Base-by-base conservation (phyloP, 345 rosid genomes). In the Populus ilicifolia region DNA sequence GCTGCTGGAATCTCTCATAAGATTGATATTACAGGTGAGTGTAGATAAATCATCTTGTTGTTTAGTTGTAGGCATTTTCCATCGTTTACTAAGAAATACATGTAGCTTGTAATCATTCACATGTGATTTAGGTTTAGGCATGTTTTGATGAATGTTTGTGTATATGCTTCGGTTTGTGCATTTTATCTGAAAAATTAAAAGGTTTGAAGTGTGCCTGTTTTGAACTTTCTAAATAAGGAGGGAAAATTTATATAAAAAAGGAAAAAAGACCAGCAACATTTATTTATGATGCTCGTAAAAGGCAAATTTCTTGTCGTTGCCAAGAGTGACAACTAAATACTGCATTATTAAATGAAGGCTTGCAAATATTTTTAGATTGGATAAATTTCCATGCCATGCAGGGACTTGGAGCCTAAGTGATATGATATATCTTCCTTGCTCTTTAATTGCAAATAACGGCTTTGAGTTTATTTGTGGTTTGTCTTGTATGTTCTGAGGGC, bases 11-110 rank as follows among this genome's bases (percentile, higher is more conserved):
- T 96, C 87, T 91, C 94, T 2, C 92, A 96, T 67, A 92, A 87
- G 91, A 96, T 95, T 67, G 99, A 95, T 83, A 89, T 93, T 73
- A 95, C 97, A 68, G 99, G 99, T 94, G 75, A 29, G 71, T 46
- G 59, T 23, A 52, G 18, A 69, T 39, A 18, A 70, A 35, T 74
- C 13, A n/a, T 39, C 69, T 43, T 33, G 39, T 9, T 43, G 35
- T 20, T 52, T 54, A 17, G 38, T 3, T 74, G 11, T 38, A 21
- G 54, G 39, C 66, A 70, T 33, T 16, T 29, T 33, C 23, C 5
- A 46, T 13, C 36, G 38, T 30, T 56, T 9, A n/a, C 3, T 23
- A 52, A 11, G 48, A 54, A 66, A 41, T 64, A 64, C 16, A 23
- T 35, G 16, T 30, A 35, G 23, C n/a, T 33, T 65, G 39, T 65